Evolutionary conservation across 805 yeast genomes (phyloP).

Genomic region (Candida succiphila): DNA sequence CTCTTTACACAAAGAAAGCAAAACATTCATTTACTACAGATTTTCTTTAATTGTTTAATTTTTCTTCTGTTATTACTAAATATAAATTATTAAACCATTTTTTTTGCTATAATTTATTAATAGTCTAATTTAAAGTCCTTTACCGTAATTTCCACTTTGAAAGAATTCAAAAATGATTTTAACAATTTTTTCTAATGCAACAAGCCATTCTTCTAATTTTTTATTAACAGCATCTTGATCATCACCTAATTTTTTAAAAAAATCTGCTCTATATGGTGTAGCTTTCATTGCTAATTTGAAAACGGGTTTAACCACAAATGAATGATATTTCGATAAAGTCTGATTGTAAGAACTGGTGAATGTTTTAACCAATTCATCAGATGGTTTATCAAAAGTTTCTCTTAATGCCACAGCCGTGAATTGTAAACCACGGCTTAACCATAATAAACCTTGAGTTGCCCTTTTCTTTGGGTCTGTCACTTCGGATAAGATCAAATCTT

Average conservation of each 20-base stretch:
- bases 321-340: conserved; percentile 75
- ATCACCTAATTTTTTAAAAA: conserved; percentile 72
- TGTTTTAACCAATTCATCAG: conserved; percentile 58
- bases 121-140: conserved; percentile 50
- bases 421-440: conserved; percentile 80
- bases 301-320: conserved; percentile 72
- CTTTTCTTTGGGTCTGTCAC: conserved; percentile 55
- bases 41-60: too few relatives aligned
- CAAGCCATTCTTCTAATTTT: conserved; percentile 67
- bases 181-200: conserved; percentile 68
- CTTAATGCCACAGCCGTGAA: conserved; percentile 89
- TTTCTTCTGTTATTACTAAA: too few relatives aligned
- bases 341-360: conserved; percentile 79
- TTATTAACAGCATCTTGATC: conserved; percentile 57
- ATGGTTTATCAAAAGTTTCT: conserved; percentile 58
- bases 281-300: conserved; percentile 94
- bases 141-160: conserved; percentile 75
- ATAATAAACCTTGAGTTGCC: conserved; percentile 84
- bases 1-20: too few relatives aligned
- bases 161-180: conserved; percentile 64
- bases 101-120: too few relatives aligned
- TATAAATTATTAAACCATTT: too few relatives aligned
- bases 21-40: too few relatives aligned
- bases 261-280: conserved; percentile 83
- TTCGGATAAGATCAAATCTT: conserved; percentile 69